phyloP scores from a whole-genome alignment of 495 filamentous ascomycete genomes.

The Peziza echinospora region DNA sequence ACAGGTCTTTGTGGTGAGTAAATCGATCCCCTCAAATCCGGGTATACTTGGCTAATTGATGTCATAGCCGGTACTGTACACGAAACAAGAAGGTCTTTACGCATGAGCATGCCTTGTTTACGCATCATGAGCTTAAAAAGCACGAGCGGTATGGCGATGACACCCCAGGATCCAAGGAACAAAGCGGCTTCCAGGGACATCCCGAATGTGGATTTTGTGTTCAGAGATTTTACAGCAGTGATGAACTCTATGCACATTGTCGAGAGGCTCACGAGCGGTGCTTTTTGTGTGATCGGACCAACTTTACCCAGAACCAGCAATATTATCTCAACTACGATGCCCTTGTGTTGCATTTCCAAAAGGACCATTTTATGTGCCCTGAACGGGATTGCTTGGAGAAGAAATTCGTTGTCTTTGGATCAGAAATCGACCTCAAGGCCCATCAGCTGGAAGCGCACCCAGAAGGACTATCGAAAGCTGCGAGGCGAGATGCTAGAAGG shows the following conservation, averaged over 20 bases:
- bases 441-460: slow-evolving; percentile 63
- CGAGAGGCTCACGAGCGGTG: slow-evolving; percentile 82
- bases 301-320: slow-evolving; percentile 46
- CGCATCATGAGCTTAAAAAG: slow-evolving; percentile 50
- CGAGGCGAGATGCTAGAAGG: slow-evolving; percentile 56
- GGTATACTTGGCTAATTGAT: background rate
- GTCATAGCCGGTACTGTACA: slow-evolving; percentile 57
- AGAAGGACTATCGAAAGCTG: slow-evolving; percentile 58
- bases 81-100: slow-evolving; percentile 95
- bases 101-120: slow-evolving; percentile 91
- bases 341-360: slow-evolving; percentile 63
- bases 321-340: slow-evolving; percentile 78
- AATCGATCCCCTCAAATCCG: slow-evolving; percentile 8
- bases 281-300: slow-evolving; percentile 69
- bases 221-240: slow-evolving; percentile 79
- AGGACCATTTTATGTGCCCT: slow-evolving; percentile 66
- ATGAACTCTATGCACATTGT: slow-evolving; percentile 87
- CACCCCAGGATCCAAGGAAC: slow-evolving; percentile 68
- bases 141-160: slow-evolving; percentile 88
- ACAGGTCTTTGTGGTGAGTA: slow-evolving; percentile 74
- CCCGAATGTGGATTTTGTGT: slow-evolving; percentile 86
- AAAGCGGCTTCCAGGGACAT: slow-evolving; percentile 91
- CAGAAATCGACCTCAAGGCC: slow-evolving; percentile 78
- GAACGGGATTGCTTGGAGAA: slow-evolving; percentile 83
- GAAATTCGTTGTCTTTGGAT: slow-evolving; percentile 94